Evolutionary conservation across 805 yeast genomes (phyloP), one percentile per base, ranked within the genome.

Genomic region (Tetrapisispora iriomotensis): DNA sequence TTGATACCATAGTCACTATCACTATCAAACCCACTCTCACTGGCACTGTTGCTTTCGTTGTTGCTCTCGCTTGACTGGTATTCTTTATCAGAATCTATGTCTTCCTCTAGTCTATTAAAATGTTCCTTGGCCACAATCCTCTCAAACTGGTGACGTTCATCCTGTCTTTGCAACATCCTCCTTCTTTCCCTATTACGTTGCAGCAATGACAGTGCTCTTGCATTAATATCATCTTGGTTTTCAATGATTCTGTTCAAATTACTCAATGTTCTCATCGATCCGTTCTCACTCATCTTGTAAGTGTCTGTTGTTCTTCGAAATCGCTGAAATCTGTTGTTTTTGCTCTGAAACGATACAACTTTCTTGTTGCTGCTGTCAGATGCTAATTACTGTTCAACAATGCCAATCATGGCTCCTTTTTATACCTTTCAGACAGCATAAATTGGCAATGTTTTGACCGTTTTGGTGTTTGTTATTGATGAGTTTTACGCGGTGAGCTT

Each of bases 181-280:
- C 60, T 47, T 13, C 60, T 51, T 36, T 51, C 54, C 34, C 62
- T 46, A 14, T 55, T 59, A 32, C 60, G 48, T 35, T 56, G 57
- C 22, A 59, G 39, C 18, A 59, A 40, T 12, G 47, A 43, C 19
- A 50, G 36, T 3, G 64, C 64, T 31, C 61, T 43, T 31, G 49
- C 56, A 34, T 59, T 58, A 18, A 59, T 56, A 8, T 48, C 42
- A n/a, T 53, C 52, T 13, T 45, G 42, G 17, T 50, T 51, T 8
- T 43, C 41, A 18, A 43, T 36, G 9, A 49, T 36, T 25, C 54
- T 37, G 26, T 47, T 46, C 8, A 48, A 44, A 30, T 45, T 48
- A 24, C 46, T 46, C 41, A 50, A 34, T 8, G 51, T 39, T 35
- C 57, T 45, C 8, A 38, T 43, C 2, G 50, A 47, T 2, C 21